Evolutionary conservation across 805 yeast genomes (phyloP), one percentile per base, ranked within the genome.

Genomic region (Starmerella floris): DNA sequence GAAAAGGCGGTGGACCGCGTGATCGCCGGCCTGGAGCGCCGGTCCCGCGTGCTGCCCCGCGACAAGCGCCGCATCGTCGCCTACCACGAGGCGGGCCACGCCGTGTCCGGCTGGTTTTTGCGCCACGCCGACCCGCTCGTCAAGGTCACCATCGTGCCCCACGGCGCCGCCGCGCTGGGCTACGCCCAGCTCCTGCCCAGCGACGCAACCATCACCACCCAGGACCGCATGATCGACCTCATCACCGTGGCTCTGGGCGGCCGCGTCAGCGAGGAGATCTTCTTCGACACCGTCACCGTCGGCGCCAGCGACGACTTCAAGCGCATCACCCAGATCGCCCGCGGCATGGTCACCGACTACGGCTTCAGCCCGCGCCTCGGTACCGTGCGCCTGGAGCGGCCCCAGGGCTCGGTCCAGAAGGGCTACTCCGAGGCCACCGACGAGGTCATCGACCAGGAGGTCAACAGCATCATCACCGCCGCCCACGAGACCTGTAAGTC

Each of bases 191-290:
- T 85, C 57, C 68, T 87, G 49, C 96, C 96, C 16, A 83, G 85
- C 23, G 96, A 87, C 61, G 80, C 79, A 54, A 83, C 81, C 51
- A 69, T 85, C 53, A 70, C 82, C 43, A 73, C 84, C 25, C 76
- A 77, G 37, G 78, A 79, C 55, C 91, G 87, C 58, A 74, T 81
- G 54, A 62, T 63, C 51, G 88, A 87, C 61, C 69, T 93, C 51
- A 85, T 87, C 85, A 76, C 81, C n/a, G 87, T 87, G 88, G 78
- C 95, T 0, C 64, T 87, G 27, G 96, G 95, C 46, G 96, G 96
- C 9, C 70, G 95, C 55, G 94, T 83, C 3, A 76, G 87, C 45
- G 96, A 87, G 63, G 95, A 87, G 62, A 59, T 87, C 32, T 88
- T 85, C 61, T 87, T 85, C 60, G 73, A 73, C 34, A 73, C 85